Evolutionary conservation across 441 rosid genomes (phyloP).

Genomic region (Euphorbia schlechtendalii): DNA sequence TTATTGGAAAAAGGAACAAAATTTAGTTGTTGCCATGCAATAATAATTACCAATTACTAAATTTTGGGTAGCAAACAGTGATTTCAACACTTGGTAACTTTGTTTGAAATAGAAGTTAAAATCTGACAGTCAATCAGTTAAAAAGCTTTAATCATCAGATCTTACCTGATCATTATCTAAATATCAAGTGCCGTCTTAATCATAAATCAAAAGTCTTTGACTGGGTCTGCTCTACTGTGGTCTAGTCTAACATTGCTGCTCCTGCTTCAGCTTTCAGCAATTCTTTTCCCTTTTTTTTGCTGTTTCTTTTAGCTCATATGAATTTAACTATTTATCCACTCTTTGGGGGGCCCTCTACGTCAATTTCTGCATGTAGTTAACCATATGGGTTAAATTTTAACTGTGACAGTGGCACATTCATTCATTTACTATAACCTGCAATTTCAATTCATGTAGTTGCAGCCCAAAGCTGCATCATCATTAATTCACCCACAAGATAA

Average conservation of each 20-base stretch:
- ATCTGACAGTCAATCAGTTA: slow-evolving; percentile 5
- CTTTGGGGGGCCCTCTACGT: no score
- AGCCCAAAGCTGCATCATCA: no score
- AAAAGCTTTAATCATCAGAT: slow-evolving; percentile 3
- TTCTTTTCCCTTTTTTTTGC: background rate
- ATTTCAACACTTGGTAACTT: slow-evolving; percentile 20
- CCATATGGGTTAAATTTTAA: background rate
- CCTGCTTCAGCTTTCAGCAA: background rate
- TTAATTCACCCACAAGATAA: background rate
- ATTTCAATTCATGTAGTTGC: background rate
- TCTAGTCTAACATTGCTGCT: slow-evolving; percentile 10
- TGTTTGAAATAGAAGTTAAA: slow-evolving; percentile 1
- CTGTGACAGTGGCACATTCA: background rate
- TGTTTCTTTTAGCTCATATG: no score
- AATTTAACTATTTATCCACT: no score
- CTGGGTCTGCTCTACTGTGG: slow-evolving; percentile 22
- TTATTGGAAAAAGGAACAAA: no score
- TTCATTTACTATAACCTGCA: background rate
- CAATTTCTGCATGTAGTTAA: background rate
- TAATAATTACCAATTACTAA: no score
- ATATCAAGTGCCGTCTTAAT: slow-evolving; percentile 15
- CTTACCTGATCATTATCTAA: background rate
- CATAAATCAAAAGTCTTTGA: slow-evolving; percentile 16
- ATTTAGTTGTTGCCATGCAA: no score
- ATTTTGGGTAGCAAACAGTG: no score